Conservation (phyloP, 768 basidiomycete species). For the Cyathus striatus region DNA sequence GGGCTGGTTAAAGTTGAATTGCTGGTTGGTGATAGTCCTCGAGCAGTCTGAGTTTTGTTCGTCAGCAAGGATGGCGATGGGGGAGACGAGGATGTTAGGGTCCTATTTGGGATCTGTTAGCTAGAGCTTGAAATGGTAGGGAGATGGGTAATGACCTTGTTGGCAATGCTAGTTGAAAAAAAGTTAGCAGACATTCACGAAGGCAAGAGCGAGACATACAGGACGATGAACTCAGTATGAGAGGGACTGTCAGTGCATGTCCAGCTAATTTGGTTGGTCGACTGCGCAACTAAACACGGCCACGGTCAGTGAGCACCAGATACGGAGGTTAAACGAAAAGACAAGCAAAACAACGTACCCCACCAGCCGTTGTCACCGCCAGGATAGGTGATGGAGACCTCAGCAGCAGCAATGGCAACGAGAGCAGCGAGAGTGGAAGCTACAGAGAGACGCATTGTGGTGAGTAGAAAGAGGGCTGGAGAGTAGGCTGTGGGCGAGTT, state of each 20-base stretch:
- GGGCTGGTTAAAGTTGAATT: conserved; percentile 36
- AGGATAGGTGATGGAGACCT: conserved; percentile 42
- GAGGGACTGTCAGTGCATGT: conserved; percentile 38
- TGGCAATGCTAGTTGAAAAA: conserved; percentile 31
- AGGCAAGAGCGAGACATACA: conserved; percentile 32
- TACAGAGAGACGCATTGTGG: too few relatives aligned
- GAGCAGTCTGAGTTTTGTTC: conserved; percentile 59
- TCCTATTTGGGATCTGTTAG: conserved; percentile 14
- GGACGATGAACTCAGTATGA: conserved; percentile 42
- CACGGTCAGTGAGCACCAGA: not conserved
- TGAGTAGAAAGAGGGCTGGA: too few relatives aligned
- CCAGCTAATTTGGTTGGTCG: conserved; percentile 58
- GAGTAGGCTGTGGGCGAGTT: too few relatives aligned
- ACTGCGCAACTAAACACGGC: conserved; percentile 42
- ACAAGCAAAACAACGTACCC: conserved; percentile 36
- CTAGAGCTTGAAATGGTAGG: not conserved
- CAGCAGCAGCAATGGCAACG: conserved; percentile 29
- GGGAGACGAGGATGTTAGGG: conserved; percentile 27
- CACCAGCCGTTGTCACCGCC: conserved; percentile 47
- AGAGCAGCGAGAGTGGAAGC: conserved; percentile 30
- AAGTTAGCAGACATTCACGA: conserved; percentile 7
- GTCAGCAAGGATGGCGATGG: conserved; percentile 43
- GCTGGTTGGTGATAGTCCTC: conserved; percentile 30
- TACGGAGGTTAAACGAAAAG: conserved; percentile 1
- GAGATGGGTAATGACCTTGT: conserved; percentile 14